Evolutionary conservation across 176 grass and related monocot species (phyloP).

Genomic region (Rhynchospora tenuis): DNA sequence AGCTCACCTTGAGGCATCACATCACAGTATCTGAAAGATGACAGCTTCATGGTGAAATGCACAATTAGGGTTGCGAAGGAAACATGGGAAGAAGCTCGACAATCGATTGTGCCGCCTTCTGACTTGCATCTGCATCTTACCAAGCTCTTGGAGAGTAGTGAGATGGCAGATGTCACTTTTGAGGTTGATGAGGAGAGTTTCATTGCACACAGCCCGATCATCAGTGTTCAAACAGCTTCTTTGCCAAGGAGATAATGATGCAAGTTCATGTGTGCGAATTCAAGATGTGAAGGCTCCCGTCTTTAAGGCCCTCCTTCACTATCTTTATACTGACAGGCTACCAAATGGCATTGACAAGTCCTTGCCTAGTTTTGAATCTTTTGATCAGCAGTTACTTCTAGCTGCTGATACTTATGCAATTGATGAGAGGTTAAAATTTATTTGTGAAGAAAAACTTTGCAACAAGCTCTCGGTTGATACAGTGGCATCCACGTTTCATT

Average conservation of each 20-base stretch:
- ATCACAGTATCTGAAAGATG: not conserved
- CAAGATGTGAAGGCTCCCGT: not conserved
- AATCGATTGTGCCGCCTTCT: not conserved
- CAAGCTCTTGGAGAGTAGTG: not conserved
- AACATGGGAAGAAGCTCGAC: not conserved
- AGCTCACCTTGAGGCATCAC: not conserved
- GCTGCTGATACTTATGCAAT: too few species aligned
- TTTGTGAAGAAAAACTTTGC: too few species aligned
- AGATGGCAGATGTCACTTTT: constrained; percentile 14
- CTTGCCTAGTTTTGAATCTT: too few species aligned
- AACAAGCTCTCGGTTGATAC: not conserved
- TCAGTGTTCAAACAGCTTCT: not conserved
- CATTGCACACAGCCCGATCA: constrained; percentile 10
- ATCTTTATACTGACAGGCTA: constrained; percentile 33
- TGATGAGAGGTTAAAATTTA: too few species aligned
- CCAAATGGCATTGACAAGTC: not conserved
- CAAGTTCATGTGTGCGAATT: not conserved
- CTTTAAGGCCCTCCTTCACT: constrained; percentile 32
- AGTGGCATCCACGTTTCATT: not conserved
- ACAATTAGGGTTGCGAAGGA: not conserved
- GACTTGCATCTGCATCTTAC: constrained; percentile 10
- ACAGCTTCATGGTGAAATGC: constrained; percentile 5
- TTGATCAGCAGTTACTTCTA: constrained; percentile 30
- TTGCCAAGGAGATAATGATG: not conserved
- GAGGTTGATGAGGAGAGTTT: constrained; percentile 4